Base-by-base conservation (phyloP, 1,284 basidiomycete species). In the Fomitopsis palustris region DNA sequence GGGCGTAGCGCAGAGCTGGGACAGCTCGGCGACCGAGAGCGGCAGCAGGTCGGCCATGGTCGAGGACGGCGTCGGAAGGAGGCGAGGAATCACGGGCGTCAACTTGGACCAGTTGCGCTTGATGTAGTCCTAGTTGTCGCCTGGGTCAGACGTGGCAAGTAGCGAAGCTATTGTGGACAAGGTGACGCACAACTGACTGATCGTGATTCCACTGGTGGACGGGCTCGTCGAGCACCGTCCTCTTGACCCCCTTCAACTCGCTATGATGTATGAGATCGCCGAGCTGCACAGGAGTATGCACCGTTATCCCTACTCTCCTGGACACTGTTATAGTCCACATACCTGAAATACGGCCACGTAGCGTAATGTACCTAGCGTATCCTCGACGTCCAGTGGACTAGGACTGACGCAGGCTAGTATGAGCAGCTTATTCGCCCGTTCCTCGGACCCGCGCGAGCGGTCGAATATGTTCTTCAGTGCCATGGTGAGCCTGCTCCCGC, bases 341-440 rank as follows among this genome's bases (percentile, higher is more conserved):
- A 59, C 57, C 35, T 53, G 53, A 25, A 59, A 59, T 23, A 52
- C 49, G 16, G 57, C 52, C 19, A 59, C 57, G 43, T 58, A 58
- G 10, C 51, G 52, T n/a, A 58, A 39, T 16, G 57, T 47, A 29
- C 43, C 43, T 23, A 58, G 39, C 14, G 57, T 54, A 42, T 58
- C 57, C 14, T 58, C 57, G 14, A 54, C 38, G 57, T 58, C 57
- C 47, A 54, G 23, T 10, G 33, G 35, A 42, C 57, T 58, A 12
- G 57, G 57, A 23, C 57, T 58, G 42, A 54, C 33, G 43, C 57
- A 58, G 27, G 57, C 57, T 5, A 58, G 14, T 38, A 58, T 43
- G 8, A 54, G 23, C 29, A 58, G 35, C 33, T 58, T 52, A 41
- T 38, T 38, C 16, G 49, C 35, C 19, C 25, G 33, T 10, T 38